Conservation (phyloP, 2,329 filamentous ascomycete genomes). For the Curvularia sp. region DNA sequence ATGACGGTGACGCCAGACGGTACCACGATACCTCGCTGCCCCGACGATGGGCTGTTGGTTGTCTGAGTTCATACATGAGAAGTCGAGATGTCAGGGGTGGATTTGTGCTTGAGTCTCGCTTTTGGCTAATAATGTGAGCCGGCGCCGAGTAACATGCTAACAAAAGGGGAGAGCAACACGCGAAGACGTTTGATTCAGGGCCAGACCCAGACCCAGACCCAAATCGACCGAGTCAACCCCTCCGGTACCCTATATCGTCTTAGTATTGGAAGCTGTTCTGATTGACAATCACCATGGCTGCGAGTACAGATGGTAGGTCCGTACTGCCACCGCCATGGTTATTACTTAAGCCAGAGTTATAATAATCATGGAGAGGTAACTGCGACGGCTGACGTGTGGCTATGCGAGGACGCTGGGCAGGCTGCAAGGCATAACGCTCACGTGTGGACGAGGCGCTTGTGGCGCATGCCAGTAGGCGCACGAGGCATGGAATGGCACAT, state of each 20-base stretch:
- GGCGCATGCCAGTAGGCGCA: neutral
- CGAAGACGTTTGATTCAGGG: constrained; percentile 30
- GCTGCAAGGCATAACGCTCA: neutral
- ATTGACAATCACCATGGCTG: constrained; percentile 22
- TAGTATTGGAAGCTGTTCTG: constrained; percentile 23
- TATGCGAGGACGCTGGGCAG: neutral
- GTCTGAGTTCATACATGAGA: constrained; percentile 12
- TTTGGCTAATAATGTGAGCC: neutral
- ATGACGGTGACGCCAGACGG: constrained; percentile 12
- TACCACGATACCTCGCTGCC: constrained; percentile 3
- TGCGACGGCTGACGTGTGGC: constrained; percentile 22
- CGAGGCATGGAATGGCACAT: neutral
- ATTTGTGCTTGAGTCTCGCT: neutral
- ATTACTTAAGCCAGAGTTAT: constrained; percentile 33
- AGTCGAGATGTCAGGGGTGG: neutral
- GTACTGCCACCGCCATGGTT: neutral
- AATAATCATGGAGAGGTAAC: constrained; percentile 32
- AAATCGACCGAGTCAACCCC: constrained; percentile 28
- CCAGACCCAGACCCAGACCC: constrained; percentile 30
- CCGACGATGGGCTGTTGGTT: neutral
- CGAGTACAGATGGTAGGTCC: neutral
- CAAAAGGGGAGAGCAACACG: neutral
- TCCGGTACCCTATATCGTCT: constrained; percentile 24
- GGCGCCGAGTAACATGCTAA: neutral
- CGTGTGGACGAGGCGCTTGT: neutral